These are phyloP conservation scores for Vaccinium darrowii DNA, from an alignment of 148 eudicot genomes.

Conservation along the genomic window DNA sequence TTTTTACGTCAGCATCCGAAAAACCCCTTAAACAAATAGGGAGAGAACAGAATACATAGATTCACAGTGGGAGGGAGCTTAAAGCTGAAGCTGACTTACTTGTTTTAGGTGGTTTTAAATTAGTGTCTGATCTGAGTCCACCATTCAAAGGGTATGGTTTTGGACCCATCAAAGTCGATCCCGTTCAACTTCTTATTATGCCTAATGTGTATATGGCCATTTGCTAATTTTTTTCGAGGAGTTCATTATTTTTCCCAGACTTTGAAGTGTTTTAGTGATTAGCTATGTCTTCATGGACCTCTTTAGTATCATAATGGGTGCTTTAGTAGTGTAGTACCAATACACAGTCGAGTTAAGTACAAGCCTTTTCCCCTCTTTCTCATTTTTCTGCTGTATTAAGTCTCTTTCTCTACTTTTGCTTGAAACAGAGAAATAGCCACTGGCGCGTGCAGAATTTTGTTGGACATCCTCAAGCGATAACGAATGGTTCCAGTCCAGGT, in stretches of 20 bases:
- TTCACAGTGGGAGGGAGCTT: background rate
- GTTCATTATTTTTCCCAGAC: background rate
- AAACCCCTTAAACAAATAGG: too few relatives aligned
- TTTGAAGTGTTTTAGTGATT: background rate
- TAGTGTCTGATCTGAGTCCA: background rate
- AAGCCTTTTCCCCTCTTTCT: background rate
- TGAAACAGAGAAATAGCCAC: constrained; percentile 75
- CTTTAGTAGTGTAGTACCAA: background rate
- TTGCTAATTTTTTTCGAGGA: background rate
- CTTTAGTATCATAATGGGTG: background rate
- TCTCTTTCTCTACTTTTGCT: constrained; percentile 11
- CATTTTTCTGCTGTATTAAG: background rate
- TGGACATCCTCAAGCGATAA: constrained; percentile 56
- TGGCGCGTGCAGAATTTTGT: constrained; percentile 71
- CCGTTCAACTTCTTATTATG: background rate
- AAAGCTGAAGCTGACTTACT: background rate
- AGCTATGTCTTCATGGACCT: background rate
- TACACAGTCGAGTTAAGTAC: background rate
- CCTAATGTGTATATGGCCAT: background rate
- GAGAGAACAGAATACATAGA: too few relatives aligned
- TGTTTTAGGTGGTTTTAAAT: background rate
- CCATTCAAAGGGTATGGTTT: background rate
- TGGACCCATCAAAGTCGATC: background rate
- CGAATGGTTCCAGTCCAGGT: constrained; percentile 45
- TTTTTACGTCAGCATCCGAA: too few relatives aligned